Percentiles rank a stretch among this genome's conserved stretches.
Conservation (phyloP, 768 basidiomycete species). For the Hericium rajendrae region DNA sequence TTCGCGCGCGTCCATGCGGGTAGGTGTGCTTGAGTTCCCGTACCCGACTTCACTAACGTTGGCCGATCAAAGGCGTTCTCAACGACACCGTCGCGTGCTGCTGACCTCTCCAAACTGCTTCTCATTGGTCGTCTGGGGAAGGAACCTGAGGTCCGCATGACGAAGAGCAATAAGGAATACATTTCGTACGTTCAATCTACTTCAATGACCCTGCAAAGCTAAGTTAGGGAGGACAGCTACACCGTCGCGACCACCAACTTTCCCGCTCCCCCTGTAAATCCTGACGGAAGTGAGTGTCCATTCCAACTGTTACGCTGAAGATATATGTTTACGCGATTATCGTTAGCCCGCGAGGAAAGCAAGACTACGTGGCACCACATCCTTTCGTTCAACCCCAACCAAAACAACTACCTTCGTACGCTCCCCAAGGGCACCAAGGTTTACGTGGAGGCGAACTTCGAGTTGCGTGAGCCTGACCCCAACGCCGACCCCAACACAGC, state of each 20-base stretch:
- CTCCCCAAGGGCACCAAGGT: conserved; percentile 67
- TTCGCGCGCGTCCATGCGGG: conserved; percentile 35
- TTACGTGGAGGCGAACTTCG: conserved; percentile 73
- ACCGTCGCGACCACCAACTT: conserved; percentile 65
- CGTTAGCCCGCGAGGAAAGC: conserved; percentile 40
- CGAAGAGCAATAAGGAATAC: conserved; percentile 72
- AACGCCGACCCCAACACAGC: conserved; percentile 57
- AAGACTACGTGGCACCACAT: conserved; percentile 69
- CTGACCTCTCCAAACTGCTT: conserved; percentile 65
- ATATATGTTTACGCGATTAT: no score
- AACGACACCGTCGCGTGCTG: conserved; percentile 39
- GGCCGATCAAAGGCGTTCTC: conserved; percentile 47
- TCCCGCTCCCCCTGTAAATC: conserved; percentile 43
- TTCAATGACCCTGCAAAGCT: background rate
- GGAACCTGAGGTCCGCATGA: conserved; percentile 60
- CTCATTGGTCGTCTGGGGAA: conserved; percentile 67
- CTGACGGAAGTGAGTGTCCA: conserved; percentile 47
- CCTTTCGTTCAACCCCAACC: conserved; percentile 53
- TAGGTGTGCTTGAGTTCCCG: conserved; percentile 21
- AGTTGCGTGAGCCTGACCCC: conserved; percentile 63
- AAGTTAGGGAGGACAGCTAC: conserved; percentile 38
- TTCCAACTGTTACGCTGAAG: background rate
- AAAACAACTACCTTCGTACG: conserved; percentile 56
- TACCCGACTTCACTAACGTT: background rate
- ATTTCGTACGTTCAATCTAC: conserved; percentile 43